phyloP scores from a whole-genome alignment of 352 stramenopile species.

The Phytophthora uliginosa region DNA sequence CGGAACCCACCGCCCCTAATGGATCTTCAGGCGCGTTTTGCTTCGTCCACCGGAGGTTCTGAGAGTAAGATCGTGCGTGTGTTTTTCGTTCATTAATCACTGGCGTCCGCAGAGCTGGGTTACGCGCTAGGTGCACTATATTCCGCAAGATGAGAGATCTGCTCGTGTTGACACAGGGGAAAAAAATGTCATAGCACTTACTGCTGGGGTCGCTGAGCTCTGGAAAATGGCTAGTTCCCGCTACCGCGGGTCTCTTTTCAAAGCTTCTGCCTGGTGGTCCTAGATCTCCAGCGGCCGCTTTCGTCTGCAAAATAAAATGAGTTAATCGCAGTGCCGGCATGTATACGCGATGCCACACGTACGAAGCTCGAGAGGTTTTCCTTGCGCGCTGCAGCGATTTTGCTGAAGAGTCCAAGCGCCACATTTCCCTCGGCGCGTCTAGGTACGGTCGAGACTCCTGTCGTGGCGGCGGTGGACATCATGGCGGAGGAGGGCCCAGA shows the following conservation, averaged over 20 bases:
- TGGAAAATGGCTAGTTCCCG: conserved; percentile 52
- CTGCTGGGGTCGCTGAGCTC: conserved; percentile 54
- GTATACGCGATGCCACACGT: conserved; percentile 8
- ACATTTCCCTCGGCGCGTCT: conserved; percentile 51
- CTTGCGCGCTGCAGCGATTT: conserved; percentile 78
- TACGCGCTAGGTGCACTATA: conserved; percentile 18
- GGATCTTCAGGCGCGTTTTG: conserved; percentile 41
- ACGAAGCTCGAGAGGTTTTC: conserved; percentile 70
- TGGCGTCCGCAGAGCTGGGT: conserved; percentile 25
- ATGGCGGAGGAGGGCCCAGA: conserved; percentile 22
- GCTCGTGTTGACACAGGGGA: too few relatives aligned
- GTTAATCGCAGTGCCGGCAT: neutral
- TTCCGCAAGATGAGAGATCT: neutral
- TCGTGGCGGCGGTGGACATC: conserved; percentile 9
- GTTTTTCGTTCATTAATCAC: conserved; percentile 42
- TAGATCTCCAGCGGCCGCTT: conserved; percentile 16
- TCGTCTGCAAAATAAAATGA: conserved; percentile 20
- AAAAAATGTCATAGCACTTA: conserved; percentile 9
- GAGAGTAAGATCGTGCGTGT: conserved; percentile 45
- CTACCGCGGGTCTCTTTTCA: conserved; percentile 24
- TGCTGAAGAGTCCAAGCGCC: conserved; percentile 76
- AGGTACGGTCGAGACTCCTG: conserved; percentile 12
- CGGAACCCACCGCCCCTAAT: conserved; percentile 11
- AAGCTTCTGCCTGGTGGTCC: conserved; percentile 21
- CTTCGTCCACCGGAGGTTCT: conserved; percentile 65